Conservation (phyloP, 768 basidiomycete genomes). For the Chiua virens region DNA sequence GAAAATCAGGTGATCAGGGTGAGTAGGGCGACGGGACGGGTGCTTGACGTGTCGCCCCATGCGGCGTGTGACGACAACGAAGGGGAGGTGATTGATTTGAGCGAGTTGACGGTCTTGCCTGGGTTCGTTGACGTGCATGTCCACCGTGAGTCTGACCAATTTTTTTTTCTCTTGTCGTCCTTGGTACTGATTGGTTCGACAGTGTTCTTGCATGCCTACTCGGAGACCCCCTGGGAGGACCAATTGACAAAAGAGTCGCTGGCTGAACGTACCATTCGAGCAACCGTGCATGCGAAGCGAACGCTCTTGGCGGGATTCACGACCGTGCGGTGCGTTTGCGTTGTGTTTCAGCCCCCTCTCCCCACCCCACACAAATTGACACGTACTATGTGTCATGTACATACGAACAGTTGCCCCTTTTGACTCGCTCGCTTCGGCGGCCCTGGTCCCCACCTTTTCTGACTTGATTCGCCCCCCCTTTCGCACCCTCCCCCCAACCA, state of each 20-base stretch:
- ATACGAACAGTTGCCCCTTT: background rate
- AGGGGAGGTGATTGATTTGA: conserved; percentile 43
- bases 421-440: background rate
- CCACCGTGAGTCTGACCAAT: conserved; percentile 46
- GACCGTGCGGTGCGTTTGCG: conserved; percentile 48
- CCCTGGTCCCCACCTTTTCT: too few relatives aligned
- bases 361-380: background rate
- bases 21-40: conserved; percentile 45
- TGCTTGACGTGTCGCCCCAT: conserved; percentile 39
- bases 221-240: conserved; percentile 60
- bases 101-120: conserved; percentile 49
- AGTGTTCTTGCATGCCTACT: conserved; percentile 52
- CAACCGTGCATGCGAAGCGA: conserved; percentile 55
- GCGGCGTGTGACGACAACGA: background rate
- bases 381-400: background rate
- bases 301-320: conserved; percentile 66
- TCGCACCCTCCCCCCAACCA: too few relatives aligned
- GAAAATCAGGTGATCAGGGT: conserved; percentile 49
- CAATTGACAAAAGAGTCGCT: conserved; percentile 59
- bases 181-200: too few relatives aligned
- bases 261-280: conserved; percentile 59
- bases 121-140: conserved; percentile 61
- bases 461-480: too few relatives aligned
- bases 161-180: too few relatives aligned
- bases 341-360: background rate